phyloP scores from a whole-genome alignment of 129 eudicot genomes.

The Flaveria brownii region DNA sequence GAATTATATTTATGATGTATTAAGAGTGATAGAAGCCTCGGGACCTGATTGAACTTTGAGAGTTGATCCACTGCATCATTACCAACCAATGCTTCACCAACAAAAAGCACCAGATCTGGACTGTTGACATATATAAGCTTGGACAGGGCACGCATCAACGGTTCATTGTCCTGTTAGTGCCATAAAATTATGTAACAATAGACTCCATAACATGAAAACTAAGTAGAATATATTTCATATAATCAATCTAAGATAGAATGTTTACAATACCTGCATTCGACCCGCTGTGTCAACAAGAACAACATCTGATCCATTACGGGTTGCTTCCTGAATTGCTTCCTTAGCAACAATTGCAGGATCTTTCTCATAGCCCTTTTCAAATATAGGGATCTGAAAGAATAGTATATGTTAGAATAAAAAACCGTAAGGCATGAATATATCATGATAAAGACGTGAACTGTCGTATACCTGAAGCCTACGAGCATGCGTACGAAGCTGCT shows the following conservation, averaged over 20 bases:
- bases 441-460: background rate
- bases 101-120: slow-evolving; percentile 43
- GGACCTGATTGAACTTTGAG: slow-evolving; percentile 91
- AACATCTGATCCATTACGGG: slow-evolving; percentile 85
- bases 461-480: slow-evolving; percentile 87
- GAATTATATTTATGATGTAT: background rate
- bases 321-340: slow-evolving; percentile 96
- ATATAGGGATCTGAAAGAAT: slow-evolving; percentile 72
- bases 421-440: background rate
- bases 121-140: slow-evolving; percentile 88
- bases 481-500: slow-evolving; percentile 97
- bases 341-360: slow-evolving; percentile 98
- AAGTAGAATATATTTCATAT: background rate
- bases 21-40: background rate
- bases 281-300: slow-evolving; percentile 99
- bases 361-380: slow-evolving; percentile 98
- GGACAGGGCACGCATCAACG: slow-evolving; percentile 93
- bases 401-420: background rate
- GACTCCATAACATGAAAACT: background rate
- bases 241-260: slow-evolving; percentile 1
- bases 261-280: slow-evolving; percentile 78
- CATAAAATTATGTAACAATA: background rate
- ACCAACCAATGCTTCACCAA: slow-evolving; percentile 72
- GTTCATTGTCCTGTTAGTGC: slow-evolving; percentile 82
- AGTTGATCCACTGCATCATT: slow-evolving; percentile 96